Percentiles rank a stretch among this genome's conserved stretches.
Evolutionary conservation across 108 stramenopile genomes (phyloP).

Genomic region (Cyclotella cryptica): DNA sequence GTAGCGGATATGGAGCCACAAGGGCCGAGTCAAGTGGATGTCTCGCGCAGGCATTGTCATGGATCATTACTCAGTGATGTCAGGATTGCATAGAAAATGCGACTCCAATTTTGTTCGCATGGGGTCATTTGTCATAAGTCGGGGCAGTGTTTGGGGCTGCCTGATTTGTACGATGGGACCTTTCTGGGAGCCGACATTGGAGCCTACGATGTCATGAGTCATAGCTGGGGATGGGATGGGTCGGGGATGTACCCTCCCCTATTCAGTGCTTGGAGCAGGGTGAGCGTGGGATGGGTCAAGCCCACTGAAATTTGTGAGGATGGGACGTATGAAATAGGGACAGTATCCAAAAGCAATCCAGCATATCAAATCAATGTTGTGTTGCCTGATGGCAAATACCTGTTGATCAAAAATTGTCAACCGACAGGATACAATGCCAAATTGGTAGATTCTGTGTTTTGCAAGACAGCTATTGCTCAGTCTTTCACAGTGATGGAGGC

Average conservation of each 20-base stretch:
- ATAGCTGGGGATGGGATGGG: conserved; percentile 58
- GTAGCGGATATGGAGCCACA: conserved; percentile 59
- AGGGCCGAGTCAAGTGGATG: conserved; percentile 45
- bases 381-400: conserved; percentile 60
- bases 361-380: conserved; percentile 62
- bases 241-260: conserved; percentile 56
- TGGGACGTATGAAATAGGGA: conserved; percentile 46
- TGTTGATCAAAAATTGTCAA: conserved; percentile 75
- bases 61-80: conserved; percentile 49
- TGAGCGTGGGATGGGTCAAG: conserved; percentile 61
- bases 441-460: too few species aligned
- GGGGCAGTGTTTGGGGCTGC: conserved; percentile 56
- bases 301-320: conserved; percentile 41
- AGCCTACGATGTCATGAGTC: conserved; percentile 54
- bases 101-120: conserved; percentile 49
- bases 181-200: conserved; percentile 50
- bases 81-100: conserved; percentile 45
- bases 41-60: conserved; percentile 29
- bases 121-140: conserved; percentile 58
- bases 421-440: conserved; percentile 54
- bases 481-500: too few species aligned
- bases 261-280: conserved; percentile 62
- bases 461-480: too few species aligned
- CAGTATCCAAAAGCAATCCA: conserved; percentile 32
- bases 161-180: conserved; percentile 56